Evolutionary conservation across 768 basidiomycete species (phyloP).

Genomic region (Amylocystis lapponica): DNA sequence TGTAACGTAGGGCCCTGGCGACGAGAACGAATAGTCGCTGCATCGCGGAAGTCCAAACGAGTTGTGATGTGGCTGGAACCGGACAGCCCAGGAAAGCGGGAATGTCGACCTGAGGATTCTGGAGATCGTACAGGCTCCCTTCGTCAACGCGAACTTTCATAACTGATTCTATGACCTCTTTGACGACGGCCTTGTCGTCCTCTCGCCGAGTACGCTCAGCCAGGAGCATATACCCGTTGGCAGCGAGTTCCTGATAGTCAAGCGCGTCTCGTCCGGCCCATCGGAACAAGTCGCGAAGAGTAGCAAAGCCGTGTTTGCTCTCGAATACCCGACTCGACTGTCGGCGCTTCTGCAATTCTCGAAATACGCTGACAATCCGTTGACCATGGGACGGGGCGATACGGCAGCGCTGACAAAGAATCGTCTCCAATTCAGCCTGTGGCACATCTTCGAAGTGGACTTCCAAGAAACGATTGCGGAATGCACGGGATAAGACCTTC

Average conservation of each 20-base stretch:
- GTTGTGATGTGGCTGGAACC: slow-evolving; percentile 38
- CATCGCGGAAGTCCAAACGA: slow-evolving; percentile 94
- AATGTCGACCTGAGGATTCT: slow-evolving; percentile 35
- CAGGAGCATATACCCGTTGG: slow-evolving; percentile 96
- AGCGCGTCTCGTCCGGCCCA: slow-evolving; percentile 92
- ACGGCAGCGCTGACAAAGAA: slow-evolving; percentile 85
- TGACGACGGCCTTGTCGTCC: slow-evolving; percentile 86
- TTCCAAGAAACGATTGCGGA: slow-evolving; percentile 95
- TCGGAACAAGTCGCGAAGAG: slow-evolving; percentile 92
- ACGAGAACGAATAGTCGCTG: slow-evolving; percentile 82
- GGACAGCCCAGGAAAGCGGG: slow-evolving; percentile 49
- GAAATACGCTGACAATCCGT: slow-evolving; percentile 87
- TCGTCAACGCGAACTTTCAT: slow-evolving; percentile 88
- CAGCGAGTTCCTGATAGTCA: slow-evolving; percentile 87
- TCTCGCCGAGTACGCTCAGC: slow-evolving; percentile 82
- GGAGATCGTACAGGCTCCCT: slow-evolving; percentile 56
- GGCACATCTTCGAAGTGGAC: slow-evolving; percentile 98
- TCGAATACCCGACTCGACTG: slow-evolving; percentile 93
- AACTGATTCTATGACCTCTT: slow-evolving; percentile 84
- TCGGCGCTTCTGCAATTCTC: slow-evolving; percentile 86
- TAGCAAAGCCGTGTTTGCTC: slow-evolving; percentile 95
- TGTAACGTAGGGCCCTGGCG: slow-evolving; percentile 77
- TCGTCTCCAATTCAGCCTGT: slow-evolving; percentile 86
- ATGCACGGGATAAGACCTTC: slow-evolving; percentile 91
- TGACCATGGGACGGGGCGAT: slow-evolving; percentile 94